These are phyloP conservation scores for Ophiognomonia clavigignenti-juglandacearum DNA, from an alignment of 2,329 filamentous ascomycete species.

Conservation along the genomic window DNA sequence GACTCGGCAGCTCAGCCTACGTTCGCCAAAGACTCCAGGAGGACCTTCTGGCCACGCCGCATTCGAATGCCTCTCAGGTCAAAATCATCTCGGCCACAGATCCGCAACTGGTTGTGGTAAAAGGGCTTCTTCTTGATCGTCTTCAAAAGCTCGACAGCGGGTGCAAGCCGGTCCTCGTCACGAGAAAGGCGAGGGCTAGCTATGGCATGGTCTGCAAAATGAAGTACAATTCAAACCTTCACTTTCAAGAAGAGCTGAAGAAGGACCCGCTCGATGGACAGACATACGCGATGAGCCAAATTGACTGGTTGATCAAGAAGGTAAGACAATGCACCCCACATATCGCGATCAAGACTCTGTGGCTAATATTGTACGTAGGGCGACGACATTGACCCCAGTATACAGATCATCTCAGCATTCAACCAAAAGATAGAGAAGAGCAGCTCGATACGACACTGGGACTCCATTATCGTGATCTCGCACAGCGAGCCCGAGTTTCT, in stretches of 20 bases:
- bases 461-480: constrained; percentile 34
- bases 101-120: constrained; percentile 50
- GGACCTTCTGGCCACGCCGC: constrained; percentile 27
- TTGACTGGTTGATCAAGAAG: constrained; percentile 38
- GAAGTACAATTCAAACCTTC: constrained; percentile 30
- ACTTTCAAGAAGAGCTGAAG: constrained; percentile 31
- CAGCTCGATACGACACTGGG: constrained; percentile 31
- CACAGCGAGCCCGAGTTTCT: constrained; percentile 31
- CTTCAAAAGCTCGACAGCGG: constrained; percentile 41
- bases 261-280: constrained; percentile 29
- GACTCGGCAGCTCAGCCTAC: constrained; percentile 41
- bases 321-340: constrained; percentile 15
- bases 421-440: constrained; percentile 27
- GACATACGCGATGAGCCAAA: constrained; percentile 35
- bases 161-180: constrained; percentile 35
- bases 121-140: constrained; percentile 46
- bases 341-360: background rate
- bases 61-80: constrained; percentile 30
- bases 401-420: constrained; percentile 30
- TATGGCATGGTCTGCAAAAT: constrained; percentile 36
- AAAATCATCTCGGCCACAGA: constrained; percentile 41
- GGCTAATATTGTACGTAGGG: constrained; percentile 25
- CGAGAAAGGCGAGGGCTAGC: constrained; percentile 35
- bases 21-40: constrained; percentile 37
- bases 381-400: constrained; percentile 32